Evolutionary conservation across 495 filamentous ascomycete species (phyloP).

Genomic region (Pyrenopolyporus hunteri): DNA sequence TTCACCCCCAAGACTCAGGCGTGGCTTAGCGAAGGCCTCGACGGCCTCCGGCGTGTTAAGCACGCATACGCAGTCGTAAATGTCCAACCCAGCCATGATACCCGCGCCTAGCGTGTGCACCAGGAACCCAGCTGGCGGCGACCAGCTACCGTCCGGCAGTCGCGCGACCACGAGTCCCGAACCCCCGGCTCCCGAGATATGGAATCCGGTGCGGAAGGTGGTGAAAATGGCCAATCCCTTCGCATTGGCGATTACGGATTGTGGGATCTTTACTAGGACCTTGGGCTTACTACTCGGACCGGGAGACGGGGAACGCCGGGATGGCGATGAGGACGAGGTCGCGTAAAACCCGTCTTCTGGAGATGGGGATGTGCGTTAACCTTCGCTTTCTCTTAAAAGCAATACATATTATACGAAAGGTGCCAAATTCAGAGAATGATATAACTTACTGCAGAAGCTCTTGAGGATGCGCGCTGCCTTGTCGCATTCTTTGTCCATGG

Average conservation of each 20-base stretch:
- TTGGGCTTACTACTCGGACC: slow-evolving; percentile 25
- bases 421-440: neutral
- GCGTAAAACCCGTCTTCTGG: slow-evolving; percentile 55
- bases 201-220: slow-evolving; percentile 79
- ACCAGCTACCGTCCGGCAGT: slow-evolving; percentile 74
- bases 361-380: slow-evolving; percentile 18
- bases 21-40: slow-evolving; percentile 72
- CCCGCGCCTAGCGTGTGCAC: slow-evolving; percentile 77
- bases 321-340: neutral
- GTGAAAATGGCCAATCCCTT: slow-evolving; percentile 85
- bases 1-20: slow-evolving; percentile 76
- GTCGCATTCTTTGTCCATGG: slow-evolving; percentile 78
- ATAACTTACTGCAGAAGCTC: slow-evolving; percentile 71
- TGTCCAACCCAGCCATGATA: slow-evolving; percentile 79
- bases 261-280: slow-evolving; percentile 72
- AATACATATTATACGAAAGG: neutral
- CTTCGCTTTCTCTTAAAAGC: neutral
- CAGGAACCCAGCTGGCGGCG: slow-evolving; percentile 78
- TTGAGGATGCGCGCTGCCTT: slow-evolving; percentile 81
- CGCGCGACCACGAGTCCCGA: slow-evolving; percentile 75
- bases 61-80: slow-evolving; percentile 84
- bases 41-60: slow-evolving; percentile 75
- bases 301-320: neutral
- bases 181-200: slow-evolving; percentile 79
- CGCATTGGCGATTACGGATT: slow-evolving; percentile 69